Evolutionary conservation across 2,329 filamentous ascomycete genomes (phyloP).

Genomic region (Arthrinium puccinioides): DNA sequence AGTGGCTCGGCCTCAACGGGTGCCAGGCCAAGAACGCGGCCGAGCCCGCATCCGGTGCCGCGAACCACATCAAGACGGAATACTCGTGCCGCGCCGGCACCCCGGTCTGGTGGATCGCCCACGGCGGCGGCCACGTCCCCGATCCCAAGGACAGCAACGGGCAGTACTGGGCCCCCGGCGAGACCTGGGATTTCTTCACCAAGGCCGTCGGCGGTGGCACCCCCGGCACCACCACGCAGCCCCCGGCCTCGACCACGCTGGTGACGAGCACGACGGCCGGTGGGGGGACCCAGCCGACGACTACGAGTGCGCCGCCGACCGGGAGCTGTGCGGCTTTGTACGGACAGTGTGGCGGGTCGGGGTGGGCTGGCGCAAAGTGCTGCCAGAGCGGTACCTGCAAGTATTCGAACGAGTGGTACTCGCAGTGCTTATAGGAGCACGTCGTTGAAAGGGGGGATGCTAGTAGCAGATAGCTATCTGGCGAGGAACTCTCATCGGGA

Average conservation of each 20-base stretch:
- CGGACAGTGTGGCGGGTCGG: slow-evolving; percentile 26
- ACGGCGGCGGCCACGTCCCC: slow-evolving; percentile 16
- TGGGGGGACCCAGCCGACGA: not conserved
- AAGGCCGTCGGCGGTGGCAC: not conserved
- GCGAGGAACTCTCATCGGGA: too few relatives aligned
- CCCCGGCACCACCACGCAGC: not conserved
- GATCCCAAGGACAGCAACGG: slow-evolving; percentile 13
- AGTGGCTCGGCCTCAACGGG: slow-evolving; percentile 28
- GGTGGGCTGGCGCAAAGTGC: slow-evolving; percentile 24
- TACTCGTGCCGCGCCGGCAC: slow-evolving; percentile 14
- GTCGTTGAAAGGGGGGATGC: too few relatives aligned
- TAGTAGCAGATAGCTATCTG: too few relatives aligned
- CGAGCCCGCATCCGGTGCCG: slow-evolving; percentile 12
- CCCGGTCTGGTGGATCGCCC: slow-evolving; percentile 23
- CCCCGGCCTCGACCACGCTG: too few relatives aligned
- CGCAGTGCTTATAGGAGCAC: slow-evolving; percentile 16
- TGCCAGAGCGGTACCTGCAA: slow-evolving; percentile 25
- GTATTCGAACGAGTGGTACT: slow-evolving; percentile 22
- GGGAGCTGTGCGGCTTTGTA: slow-evolving; percentile 18
- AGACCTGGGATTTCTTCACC: slow-evolving; percentile 16
- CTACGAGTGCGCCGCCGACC: too few relatives aligned
- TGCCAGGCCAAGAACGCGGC: slow-evolving; percentile 19
- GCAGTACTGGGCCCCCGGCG: slow-evolving; percentile 7
- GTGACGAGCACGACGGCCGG: not conserved
- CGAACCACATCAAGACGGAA: slow-evolving; percentile 16